These are phyloP conservation scores for Primulina eburnea DNA, from an alignment of 257 asterid species.

Conservation along the genomic window DNA sequence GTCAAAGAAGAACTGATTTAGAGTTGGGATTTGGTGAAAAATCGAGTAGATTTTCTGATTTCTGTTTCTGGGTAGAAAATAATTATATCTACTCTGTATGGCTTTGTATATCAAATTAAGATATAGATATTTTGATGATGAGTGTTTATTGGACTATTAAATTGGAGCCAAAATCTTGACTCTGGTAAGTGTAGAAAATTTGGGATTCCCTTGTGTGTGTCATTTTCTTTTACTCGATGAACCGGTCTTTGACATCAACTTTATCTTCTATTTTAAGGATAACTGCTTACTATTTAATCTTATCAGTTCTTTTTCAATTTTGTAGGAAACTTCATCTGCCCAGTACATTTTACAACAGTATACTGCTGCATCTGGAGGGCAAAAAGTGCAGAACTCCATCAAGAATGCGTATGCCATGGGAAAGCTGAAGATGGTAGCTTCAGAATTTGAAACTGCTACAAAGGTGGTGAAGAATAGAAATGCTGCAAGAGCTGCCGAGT, in stretches of 20 bases:
- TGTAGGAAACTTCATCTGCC: slow-evolving; percentile 87
- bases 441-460: slow-evolving; percentile 84
- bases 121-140: neutral
- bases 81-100: neutral
- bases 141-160: slow-evolving; percentile 9
- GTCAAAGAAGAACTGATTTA: slow-evolving; percentile 17
- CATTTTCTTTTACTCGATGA: neutral
- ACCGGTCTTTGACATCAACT: neutral
- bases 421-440: slow-evolving; percentile 79
- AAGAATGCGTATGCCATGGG: slow-evolving; percentile 92
- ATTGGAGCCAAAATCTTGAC: slow-evolving; percentile 18
- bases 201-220: neutral
- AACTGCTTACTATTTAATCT: slow-evolving; percentile 8
- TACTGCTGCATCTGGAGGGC: slow-evolving; percentile 90
- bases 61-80: slow-evolving; percentile 2
- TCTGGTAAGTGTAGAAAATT: neutral
- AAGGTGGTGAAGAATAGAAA: slow-evolving; percentile 78
- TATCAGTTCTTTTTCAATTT: slow-evolving; percentile 15
- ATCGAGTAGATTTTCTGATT: slow-evolving; percentile 13
- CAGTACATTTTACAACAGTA: slow-evolving; percentile 87
- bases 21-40: slow-evolving; percentile 16
- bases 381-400: slow-evolving; percentile 55
- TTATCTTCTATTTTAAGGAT: slow-evolving; percentile 1
- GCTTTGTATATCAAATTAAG: neutral
- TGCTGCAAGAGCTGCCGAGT: slow-evolving; percentile 66